Conservation (phyloP, 2,329 filamentous ascomycete genomes). For the Aspergillus eucalypticola region DNA sequence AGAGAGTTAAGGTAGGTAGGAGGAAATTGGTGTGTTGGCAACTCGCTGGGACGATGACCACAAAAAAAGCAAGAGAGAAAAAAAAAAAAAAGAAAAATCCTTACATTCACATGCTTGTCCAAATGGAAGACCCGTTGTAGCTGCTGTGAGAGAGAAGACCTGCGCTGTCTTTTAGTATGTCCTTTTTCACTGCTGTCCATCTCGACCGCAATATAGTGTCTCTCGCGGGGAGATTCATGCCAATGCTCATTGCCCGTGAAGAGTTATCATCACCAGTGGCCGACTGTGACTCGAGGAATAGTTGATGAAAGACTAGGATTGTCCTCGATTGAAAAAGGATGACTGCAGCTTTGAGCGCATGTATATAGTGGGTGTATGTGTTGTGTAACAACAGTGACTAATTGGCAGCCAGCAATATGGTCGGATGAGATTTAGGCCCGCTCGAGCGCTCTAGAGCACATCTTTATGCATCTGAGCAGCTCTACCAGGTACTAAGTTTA, state of each 20-base stretch:
- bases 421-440: not conserved
- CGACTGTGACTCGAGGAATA: too few relatives aligned
- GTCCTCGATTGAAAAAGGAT: too few relatives aligned
- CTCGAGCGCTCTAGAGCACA: not conserved
- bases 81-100: not conserved
- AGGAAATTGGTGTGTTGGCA: not conserved
- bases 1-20: not conserved
- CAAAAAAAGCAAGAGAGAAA: not conserved
- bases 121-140: slow-evolving; percentile 25
- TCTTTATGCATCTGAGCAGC: not conserved
- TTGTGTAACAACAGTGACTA: not conserved
- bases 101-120: slow-evolving; percentile 21
- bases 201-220: not conserved
- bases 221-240: not conserved
- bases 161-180: slow-evolving; percentile 17
- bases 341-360: too few relatives aligned
- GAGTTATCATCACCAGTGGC: not conserved
- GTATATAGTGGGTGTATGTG: not conserved
- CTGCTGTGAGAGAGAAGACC: slow-evolving; percentile 25
- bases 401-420: not conserved
- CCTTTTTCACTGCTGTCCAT: slow-evolving; percentile 12
- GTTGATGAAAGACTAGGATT: too few relatives aligned
- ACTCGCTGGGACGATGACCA: not conserved
- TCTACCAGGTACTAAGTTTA: not conserved
- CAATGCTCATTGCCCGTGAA: not conserved